Base-by-base conservation (phyloP, 306 rosid genomes). In the Dryas drummondii region DNA sequence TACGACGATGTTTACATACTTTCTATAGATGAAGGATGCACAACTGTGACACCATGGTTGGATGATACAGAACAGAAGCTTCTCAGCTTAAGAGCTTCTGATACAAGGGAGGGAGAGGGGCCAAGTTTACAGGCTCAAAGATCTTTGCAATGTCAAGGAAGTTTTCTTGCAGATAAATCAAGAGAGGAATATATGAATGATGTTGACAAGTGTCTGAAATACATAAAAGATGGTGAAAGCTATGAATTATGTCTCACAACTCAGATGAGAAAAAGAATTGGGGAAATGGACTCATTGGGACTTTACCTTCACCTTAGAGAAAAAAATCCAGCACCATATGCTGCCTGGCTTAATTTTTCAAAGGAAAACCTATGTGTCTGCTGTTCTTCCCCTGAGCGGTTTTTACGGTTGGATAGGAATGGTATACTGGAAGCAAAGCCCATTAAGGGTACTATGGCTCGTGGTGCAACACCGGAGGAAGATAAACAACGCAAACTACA, bases 341-440 rank as follows among this genome's bases (percentile, higher is more conserved):
- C 99, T 76, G 97, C 99, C 44, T 96, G 96, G 99, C 92, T 96
- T 65, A 90, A 89, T 83, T 92, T 96, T 85, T 78, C 97, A 3
- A 91, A 84, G 60, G 97, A 90, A 78, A 82, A 87, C 65, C 80
- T 92, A 50, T 78, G 82, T 64, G 84, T 96, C 58, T 96, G 99
- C 81, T 92, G 96, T 79, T 96, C 99, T 75, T 96, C 98, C 32
- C 99, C 99, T 4, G 99, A 96, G 89, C 84, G 98, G 85, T 96
- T 96, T 84, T 78, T 96, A 64, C 88, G 83, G 84, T 79, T 96
- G 85, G 91, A 92, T 78, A 81, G 89, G 75, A 82, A 82, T 73
- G 91, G 86, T 41, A 51, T 86, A 6, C 89, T 96, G 75, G 99
- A 96, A 88, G 98, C 99, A 42, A 96, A 96, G 80, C 99, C 99